phyloP scores from a whole-genome alignment of 371 early-diverging fungal species.

The Coemansia sp. region DNA sequence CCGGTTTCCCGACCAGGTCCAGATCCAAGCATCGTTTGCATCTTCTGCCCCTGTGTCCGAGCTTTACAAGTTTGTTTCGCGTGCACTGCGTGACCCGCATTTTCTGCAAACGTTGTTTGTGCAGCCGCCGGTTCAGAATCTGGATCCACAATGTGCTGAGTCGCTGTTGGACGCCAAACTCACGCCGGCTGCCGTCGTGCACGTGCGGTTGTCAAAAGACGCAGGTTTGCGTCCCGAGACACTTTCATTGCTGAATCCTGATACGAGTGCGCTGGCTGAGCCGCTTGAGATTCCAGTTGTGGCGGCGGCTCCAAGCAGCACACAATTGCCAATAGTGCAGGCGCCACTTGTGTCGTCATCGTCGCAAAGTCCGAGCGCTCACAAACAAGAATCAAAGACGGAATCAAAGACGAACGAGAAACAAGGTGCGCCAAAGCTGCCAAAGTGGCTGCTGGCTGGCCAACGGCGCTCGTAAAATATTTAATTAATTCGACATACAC shows the following conservation, averaged over 20 bases:
- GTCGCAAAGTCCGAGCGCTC: conserved; percentile 8
- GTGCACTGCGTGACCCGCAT: conserved; percentile 7
- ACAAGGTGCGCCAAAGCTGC: conserved; percentile 20
- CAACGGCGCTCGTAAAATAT: conserved; percentile 11
- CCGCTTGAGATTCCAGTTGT: not conserved
- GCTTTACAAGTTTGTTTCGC: conserved; percentile 21
- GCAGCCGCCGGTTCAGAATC: conserved; percentile 32
- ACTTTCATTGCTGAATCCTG: conserved; percentile 13
- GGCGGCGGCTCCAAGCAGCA: not conserved
- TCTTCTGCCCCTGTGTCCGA: conserved; percentile 48
- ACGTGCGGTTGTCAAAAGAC: conserved; percentile 36
- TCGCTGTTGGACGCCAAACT: conserved; percentile 56
- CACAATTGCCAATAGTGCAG: not conserved
- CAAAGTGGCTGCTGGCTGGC: conserved; percentile 47
- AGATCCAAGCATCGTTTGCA: conserved; percentile 57
- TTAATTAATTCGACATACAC: not conserved
- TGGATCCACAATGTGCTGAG: not conserved
- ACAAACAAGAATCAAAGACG: not conserved
- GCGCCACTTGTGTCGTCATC: not conserved
- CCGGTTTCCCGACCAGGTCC: conserved; percentile 57
- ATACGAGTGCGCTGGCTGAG: conserved; percentile 14
- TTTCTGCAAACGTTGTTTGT: conserved; percentile 16
- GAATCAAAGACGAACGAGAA: not conserved
- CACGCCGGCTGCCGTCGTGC: conserved; percentile 57
- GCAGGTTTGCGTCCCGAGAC: not conserved